phyloP scores from a whole-genome alignment of 148 eudicot species.

The Rhododendron kiyosumense region DNA sequence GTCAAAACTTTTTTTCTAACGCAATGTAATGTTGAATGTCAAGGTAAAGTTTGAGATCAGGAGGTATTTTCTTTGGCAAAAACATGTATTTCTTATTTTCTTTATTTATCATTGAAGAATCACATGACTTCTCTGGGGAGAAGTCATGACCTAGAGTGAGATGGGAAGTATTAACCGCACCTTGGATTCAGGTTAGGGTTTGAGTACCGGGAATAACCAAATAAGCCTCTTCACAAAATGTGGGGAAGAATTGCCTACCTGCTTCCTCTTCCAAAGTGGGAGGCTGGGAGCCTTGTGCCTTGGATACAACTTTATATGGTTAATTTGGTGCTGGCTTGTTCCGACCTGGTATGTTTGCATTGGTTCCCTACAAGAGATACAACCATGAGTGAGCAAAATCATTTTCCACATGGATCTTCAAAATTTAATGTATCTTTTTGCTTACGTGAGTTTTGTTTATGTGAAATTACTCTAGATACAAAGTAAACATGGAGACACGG shows the following conservation, averaged over 20 bases:
- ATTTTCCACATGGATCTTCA: not conserved
- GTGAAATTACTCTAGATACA: conserved; percentile 46
- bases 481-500: conserved; percentile 47
- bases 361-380: not conserved
- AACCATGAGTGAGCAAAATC: not conserved
- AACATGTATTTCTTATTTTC: not conserved
- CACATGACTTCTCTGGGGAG: not conserved
- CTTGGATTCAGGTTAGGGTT: not conserved
- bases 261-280: not conserved
- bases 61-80: not conserved
- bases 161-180: not conserved
- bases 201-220: not conserved
- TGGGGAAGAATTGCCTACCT: not conserved
- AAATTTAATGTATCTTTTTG: not conserved
- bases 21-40: not conserved
- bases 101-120: not conserved
- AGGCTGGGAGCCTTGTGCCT: not conserved
- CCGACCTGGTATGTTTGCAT: not conserved
- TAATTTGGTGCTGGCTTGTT: not conserved
- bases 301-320: not conserved
- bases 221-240: not conserved
- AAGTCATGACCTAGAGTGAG: not conserved
- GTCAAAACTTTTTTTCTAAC: no score
- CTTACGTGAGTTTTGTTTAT: not conserved
- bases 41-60: not conserved